Evolutionary conservation across 1,139 yeast species (phyloP), one percentile per base, ranked within the genome.

Genomic region (Taiozyma sp.): DNA sequence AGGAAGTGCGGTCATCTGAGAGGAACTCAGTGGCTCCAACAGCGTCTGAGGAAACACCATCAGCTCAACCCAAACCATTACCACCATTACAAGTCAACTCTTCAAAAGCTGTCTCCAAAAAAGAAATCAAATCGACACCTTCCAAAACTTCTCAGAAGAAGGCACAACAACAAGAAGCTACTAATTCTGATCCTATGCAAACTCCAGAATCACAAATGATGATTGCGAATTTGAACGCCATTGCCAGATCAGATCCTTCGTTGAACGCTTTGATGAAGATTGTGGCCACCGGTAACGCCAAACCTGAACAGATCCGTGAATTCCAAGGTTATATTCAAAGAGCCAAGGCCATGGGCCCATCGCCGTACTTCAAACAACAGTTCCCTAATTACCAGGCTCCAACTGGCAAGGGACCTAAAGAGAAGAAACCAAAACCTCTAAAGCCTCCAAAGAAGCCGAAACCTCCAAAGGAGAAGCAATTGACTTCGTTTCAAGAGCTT

Each of bases 201-300:
- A 75, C 84, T 7, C 78, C 79, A 1, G 89, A 84, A 49, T 85
- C 87, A 64, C 84, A 85, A 48, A 80, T 86, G 50, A 89, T 91
- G 87, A 89, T 92, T 57, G 80, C 84, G 8, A 88, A 91, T 62
- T 75, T 92, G 59, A 91, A 91, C 59, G 76, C 86, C 2, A 83
- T 92, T 67, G 97, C 97, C 0, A 77, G 87, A 45, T 75, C 78
- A 5, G 96, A 91, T 61, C 75, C 80, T 1, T 76, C 83, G 8
- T 69, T 92, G 48, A 85, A 83, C 58, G 70, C 78, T 2, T 70
- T 92, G 50, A 90, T 92, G 97, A 82, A 84, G 55, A 78, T 76
- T 8, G 96, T 92, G 2, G 97, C 98, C 0, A 79, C 84, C 54
- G 96, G 96, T 2, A 75, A 74, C 32, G 96, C 97, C 0, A 67